Evolutionary conservation across 1,139 yeast species (phyloP).

Genomic region (Lodderomyces metapsilosis): DNA sequence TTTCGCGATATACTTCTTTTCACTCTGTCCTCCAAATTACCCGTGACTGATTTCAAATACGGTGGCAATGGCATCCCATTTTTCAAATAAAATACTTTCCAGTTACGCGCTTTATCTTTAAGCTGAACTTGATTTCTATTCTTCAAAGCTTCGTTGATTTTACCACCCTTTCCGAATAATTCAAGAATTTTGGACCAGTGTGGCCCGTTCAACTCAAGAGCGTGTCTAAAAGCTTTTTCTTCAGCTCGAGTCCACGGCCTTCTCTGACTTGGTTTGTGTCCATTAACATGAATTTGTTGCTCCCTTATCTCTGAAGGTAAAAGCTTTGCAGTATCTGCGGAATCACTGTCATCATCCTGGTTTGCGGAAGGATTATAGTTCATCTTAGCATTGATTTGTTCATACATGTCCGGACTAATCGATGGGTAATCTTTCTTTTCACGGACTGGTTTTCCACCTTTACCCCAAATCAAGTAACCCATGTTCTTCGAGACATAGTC

Average conservation of each 20-base stretch:
- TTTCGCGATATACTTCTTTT: constrained; percentile 22
- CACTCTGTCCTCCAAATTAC: constrained; percentile 59
- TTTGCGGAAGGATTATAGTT: background rate
- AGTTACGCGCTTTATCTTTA: constrained; percentile 92
- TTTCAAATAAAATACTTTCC: constrained; percentile 84
- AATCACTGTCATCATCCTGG: constrained; percentile 2
- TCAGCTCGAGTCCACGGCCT: constrained; percentile 89
- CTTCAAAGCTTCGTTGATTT: constrained; percentile 75
- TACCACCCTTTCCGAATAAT: constrained; percentile 89
- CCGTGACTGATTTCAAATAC: constrained; percentile 80
- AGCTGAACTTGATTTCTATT: constrained; percentile 87
- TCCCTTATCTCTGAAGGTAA: constrained; percentile 50
- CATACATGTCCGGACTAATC: constrained; percentile 23
- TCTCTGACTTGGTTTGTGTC: constrained; percentile 35
- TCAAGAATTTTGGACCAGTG: constrained; percentile 91
- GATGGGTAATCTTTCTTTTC: constrained; percentile 18
- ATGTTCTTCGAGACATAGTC: constrained; percentile 78
- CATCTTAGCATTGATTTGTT: constrained; percentile 4
- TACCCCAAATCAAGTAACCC: constrained; percentile 72
- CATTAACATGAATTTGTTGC: constrained; percentile 42
- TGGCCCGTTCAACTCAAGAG: constrained; percentile 82
- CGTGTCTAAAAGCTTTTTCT: constrained; percentile 80
- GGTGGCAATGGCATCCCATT: constrained; percentile 71
- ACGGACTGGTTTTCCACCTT: constrained; percentile 39
- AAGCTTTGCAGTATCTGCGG: constrained; percentile 26